Conservation (phyloP, 2,329 filamentous ascomycete genomes). For the Periglandula ipomoeae region DNA sequence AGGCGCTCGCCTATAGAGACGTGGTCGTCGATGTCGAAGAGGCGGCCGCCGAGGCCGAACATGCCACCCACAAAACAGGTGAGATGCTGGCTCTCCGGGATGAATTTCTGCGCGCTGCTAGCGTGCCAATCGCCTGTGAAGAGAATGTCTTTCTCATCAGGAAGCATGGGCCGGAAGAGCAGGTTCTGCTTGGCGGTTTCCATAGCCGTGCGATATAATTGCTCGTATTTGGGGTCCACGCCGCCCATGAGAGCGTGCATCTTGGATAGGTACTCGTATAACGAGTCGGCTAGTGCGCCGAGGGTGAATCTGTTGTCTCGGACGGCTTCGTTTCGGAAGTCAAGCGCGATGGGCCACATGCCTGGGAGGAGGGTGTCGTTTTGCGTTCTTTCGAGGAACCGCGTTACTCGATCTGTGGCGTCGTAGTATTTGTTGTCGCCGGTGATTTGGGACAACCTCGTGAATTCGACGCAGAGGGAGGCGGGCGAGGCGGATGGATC, state of each 20-base stretch:
- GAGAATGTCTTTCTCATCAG: constrained; percentile 52
- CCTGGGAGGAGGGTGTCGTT: constrained; percentile 62
- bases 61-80: constrained; percentile 62
- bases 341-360: constrained; percentile 63
- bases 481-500: constrained; percentile 41
- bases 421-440: constrained; percentile 67
- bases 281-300: constrained; percentile 45
- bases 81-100: constrained; percentile 24
- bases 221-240: constrained; percentile 47
- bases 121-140: constrained; percentile 22
- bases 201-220: constrained; percentile 56
- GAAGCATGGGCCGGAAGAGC: constrained; percentile 62
- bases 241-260: constrained; percentile 60
- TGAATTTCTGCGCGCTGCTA: constrained; percentile 15
- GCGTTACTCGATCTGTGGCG: constrained; percentile 63
- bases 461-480: constrained; percentile 69
- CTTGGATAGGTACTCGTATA: constrained; percentile 55
- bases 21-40: constrained; percentile 43
- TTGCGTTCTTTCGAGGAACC: constrained; percentile 60
- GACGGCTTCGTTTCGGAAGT: constrained; percentile 47
- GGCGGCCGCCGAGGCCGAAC: constrained; percentile 53
- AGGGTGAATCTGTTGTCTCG: constrained; percentile 36
- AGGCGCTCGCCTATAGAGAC: constrained; percentile 39
- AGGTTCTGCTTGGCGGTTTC: constrained; percentile 53
- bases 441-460: constrained; percentile 63